Evolutionary conservation across 129 eudicot species (phyloP), one percentile per base, ranked within the genome.

Genomic region (Sambucus nigra): DNA sequence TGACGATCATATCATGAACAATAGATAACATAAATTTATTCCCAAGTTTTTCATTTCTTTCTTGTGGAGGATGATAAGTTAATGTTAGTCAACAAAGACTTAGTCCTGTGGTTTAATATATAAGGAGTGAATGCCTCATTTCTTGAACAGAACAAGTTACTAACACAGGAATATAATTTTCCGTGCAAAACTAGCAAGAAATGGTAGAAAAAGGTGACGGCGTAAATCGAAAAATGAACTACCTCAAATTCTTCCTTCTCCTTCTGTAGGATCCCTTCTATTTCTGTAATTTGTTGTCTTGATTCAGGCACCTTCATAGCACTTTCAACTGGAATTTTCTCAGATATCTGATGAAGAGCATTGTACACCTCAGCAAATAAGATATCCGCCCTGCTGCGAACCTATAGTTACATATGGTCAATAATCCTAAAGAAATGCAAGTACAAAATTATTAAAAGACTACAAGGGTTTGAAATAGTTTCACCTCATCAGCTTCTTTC

Each of bases 171-270:
- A 13, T n/a, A 12, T 11, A 13, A 33, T 52, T 23, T 24, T 11
- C 14, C 3, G 25, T n/a, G 64, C 13, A 25, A 26, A 58, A 13
- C 17, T 42, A 47, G n/a, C 1, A 14, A 9, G 29, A 57, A 19
- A 20, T 23, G 42, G 18, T n/a, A 5, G 32, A 21, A n/a, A 21
- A 54, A 11, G 18, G 13, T 8, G 16, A n/a, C n/a, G 17, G 55
- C 3, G 29, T 2, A 56, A 54, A 27, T 18, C 7, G n/a, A 19
- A 15, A 53, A 26, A 24, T 16, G 19, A 53, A 31, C n/a, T 63
- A 75, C 87, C 82, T 71, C 87, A 65, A 71, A 71, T 51, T 80
- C 82, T 35, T 39, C 59, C 44, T 59, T 75, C 53, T 80, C 82
- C 63, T 20, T 66, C 57, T 40, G 59, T 16, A 71, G 70, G 51